Evolutionary conservation across 495 filamentous ascomycete genomes (phyloP).

Genomic region (Xylaria bambusicola): DNA sequence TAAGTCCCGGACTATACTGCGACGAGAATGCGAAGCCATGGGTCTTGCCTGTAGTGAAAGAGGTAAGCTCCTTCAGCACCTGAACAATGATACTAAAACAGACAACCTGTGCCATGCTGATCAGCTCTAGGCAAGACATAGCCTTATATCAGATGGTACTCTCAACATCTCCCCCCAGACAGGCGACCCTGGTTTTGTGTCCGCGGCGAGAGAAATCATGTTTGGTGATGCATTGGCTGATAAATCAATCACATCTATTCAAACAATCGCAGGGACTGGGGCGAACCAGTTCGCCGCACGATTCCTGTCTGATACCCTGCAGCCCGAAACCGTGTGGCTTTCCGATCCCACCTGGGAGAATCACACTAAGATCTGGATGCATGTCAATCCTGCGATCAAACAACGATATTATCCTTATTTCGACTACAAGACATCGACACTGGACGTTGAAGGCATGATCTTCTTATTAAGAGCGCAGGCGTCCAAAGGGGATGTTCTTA

Average conservation of each 20-base stretch:
- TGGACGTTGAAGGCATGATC: slow-evolving; percentile 22
- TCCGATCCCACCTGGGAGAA: slow-evolving; percentile 25
- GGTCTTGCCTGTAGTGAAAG: slow-evolving; percentile 50
- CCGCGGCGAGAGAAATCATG: not conserved
- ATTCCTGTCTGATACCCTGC: slow-evolving; percentile 56
- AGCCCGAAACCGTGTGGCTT: slow-evolving; percentile 8
- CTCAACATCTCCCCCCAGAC: not conserved
- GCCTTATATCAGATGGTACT: not conserved
- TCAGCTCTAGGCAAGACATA: not conserved
- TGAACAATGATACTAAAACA: slow-evolving; percentile 37
- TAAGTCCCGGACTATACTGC: slow-evolving; percentile 40
- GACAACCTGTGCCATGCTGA: not conserved
- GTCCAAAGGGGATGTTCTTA: slow-evolving; percentile 45
- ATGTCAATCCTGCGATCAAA: not conserved
- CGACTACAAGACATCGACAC: slow-evolving; percentile 40
- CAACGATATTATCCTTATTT: slow-evolving; percentile 44
- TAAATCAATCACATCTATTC: slow-evolving; percentile 34
- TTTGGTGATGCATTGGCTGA: not conserved
- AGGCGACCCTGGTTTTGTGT: not conserved
- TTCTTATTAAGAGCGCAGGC: slow-evolving; percentile 31
- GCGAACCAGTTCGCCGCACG: slow-evolving; percentile 59
- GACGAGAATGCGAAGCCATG: slow-evolving; percentile 57
- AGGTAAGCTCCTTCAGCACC: slow-evolving; percentile 33
- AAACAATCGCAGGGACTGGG: slow-evolving; percentile 63
- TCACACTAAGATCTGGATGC: slow-evolving; percentile 12